Evolutionary conservation across 2,329 filamentous ascomycete species (phyloP).

Genomic region (Plenodomus biglobosus): DNA sequence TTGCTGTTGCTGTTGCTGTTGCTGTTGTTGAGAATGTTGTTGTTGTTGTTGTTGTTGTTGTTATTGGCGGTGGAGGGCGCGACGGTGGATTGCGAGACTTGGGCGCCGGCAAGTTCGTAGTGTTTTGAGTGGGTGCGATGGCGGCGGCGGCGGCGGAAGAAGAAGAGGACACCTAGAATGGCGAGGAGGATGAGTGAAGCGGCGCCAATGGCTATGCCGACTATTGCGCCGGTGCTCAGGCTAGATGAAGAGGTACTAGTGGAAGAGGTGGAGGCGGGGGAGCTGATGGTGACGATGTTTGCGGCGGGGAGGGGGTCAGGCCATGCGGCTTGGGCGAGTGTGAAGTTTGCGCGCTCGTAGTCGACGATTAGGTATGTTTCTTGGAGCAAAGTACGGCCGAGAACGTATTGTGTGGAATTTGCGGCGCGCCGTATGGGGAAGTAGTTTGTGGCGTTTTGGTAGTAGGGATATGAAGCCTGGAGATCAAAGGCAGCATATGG

Average conservation of each 20-base stretch:
- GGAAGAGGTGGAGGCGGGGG: conserved; percentile 6
- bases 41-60: conserved; percentile 7
- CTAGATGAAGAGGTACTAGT: conserved; percentile 7
- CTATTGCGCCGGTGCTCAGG: conserved; percentile 34
- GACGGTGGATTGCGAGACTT: conserved; percentile 2
- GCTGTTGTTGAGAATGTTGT: neutral
- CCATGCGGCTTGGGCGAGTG: conserved; percentile 45
- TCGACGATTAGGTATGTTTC: conserved; percentile 59
- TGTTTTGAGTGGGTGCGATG: conserved; percentile 7
- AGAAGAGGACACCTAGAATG: conserved; percentile 22
- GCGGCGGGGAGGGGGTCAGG: conserved; percentile 34
- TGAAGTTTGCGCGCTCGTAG: conserved; percentile 51
- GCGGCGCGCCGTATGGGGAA: conserved; percentile 65
- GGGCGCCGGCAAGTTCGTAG: conserved; percentile 26
- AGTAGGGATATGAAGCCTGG: conserved; percentile 53
- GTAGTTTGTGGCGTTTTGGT: conserved; percentile 65
- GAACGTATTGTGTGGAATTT: conserved; percentile 58
- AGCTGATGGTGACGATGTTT: conserved; percentile 31
- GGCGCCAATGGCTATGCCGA: conserved; percentile 35
- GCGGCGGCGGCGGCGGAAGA: conserved; percentile 21
- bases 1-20: conserved; percentile 7
- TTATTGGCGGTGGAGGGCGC: conserved; percentile 3
- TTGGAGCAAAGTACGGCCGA: conserved; percentile 69
- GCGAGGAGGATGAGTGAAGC: conserved; percentile 20
- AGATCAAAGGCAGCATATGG: conserved; percentile 55